Conservation (phyloP, 345 rosid genomes). For the Pugionium cornutum region DNA sequence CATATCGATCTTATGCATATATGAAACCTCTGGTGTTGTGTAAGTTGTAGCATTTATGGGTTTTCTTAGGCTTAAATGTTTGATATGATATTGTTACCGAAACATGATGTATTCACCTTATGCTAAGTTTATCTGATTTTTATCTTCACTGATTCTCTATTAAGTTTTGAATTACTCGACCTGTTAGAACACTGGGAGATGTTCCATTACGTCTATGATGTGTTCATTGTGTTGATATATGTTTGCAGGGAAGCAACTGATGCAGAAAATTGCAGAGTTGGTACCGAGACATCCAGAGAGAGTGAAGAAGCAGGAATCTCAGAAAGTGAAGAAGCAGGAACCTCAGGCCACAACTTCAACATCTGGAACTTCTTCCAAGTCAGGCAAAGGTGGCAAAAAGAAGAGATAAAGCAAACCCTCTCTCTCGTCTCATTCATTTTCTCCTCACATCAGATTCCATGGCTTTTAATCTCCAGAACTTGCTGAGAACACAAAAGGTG, state of each 20-base stretch:
- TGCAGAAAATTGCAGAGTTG: constrained; percentile 86
- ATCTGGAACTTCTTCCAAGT: constrained; percentile 49
- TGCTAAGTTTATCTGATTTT: too few species aligned
- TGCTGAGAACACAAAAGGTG: constrained; percentile 10
- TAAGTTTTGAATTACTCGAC: too few species aligned
- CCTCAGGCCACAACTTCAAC: constrained; percentile 54
- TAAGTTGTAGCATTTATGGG: too few species aligned
- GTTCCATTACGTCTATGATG: too few species aligned
- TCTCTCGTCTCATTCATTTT: constrained; percentile 4
- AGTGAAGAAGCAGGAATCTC: constrained; percentile 75
- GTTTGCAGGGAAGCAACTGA: constrained; percentile 75
- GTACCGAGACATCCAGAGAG: constrained; percentile 88
- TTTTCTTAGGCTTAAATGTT: too few species aligned
- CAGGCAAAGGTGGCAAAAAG: constrained; percentile 84
- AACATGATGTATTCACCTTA: too few species aligned
- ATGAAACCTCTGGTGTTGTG: too few species aligned
- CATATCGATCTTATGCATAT: too few species aligned
- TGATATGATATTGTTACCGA: too few species aligned
- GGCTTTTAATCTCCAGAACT: constrained; percentile 1
- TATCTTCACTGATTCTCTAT: too few species aligned
- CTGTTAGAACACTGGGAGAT: too few species aligned
- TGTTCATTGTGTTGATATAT: constrained; percentile 23
- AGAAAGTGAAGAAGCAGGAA: constrained; percentile 80
- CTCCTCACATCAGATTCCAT: constrained; percentile 12
- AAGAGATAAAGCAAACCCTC: constrained; percentile 53